phyloP scores from a whole-genome alignment of 2,329 filamentous ascomycete species.

The Didymella segeticola region DNA sequence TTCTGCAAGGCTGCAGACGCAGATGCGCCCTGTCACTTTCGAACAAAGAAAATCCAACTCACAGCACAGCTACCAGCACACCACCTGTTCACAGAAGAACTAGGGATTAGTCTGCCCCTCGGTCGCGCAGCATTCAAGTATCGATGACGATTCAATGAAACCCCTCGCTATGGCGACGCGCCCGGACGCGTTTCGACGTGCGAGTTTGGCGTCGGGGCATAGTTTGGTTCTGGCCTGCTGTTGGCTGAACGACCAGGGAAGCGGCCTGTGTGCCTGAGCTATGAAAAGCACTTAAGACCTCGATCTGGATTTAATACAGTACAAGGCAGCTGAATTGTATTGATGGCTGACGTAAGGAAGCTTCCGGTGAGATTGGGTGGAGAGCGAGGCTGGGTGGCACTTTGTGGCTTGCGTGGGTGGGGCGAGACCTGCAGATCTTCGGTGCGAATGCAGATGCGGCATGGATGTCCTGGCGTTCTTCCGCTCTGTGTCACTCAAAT shows the following conservation, averaged over 20 bases:
- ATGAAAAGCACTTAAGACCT: neutral
- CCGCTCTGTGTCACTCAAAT: neutral
- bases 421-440: neutral
- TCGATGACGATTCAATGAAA: slow-evolving; percentile 9
- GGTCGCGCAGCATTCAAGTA: neutral
- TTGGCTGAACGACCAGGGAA: slow-evolving; percentile 3
- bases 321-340: neutral
- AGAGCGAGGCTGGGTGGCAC: slow-evolving; percentile 3
- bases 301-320: neutral
- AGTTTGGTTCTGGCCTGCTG: neutral
- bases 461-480: neutral
- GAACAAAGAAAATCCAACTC: neutral
- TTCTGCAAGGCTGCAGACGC: neutral
- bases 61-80: neutral
- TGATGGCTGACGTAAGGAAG: slow-evolving; percentile 3
- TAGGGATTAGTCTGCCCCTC: neutral
- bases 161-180: slow-evolving; percentile 16
- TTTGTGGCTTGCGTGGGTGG: neutral
- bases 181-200: slow-evolving; percentile 21
- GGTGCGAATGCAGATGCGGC: neutral
- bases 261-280: slow-evolving; percentile 6
- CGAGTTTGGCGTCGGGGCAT: slow-evolving; percentile 13
- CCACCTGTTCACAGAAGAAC: neutral
- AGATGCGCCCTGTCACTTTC: neutral
- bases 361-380: neutral